Base-by-base conservation (phyloP, 305 asterid genomes). In the Fraxinus velutina region DNA sequence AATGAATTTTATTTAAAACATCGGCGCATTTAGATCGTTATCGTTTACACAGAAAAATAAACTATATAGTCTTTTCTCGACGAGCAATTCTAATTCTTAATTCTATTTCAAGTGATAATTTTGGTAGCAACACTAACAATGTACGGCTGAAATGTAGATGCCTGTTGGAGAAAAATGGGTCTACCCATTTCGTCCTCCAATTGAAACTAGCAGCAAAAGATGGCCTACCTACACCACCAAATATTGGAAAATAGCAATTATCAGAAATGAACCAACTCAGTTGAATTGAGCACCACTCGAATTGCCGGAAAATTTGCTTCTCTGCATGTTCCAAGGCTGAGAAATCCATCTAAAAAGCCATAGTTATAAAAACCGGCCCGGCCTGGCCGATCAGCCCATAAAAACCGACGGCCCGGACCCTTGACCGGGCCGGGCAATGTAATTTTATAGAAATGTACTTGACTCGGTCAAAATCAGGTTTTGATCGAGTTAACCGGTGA, bases 271-370 rank as follows among this genome's bases (percentile, higher is more conserved):
- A 52, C 73, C 73, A 27, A 66, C 42, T 29, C 84, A 74, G 0
- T 47, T 80, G 27, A 55, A 86, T 84, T 78, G 44, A 81, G 84
- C 82, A 64, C 85, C 91, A 86, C 87, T 73, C 81, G 79, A 71
- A 74, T 29, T 42, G 72, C 50, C 75, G 66, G 75, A 74, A 80
- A 81, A 47, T 22, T 73, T 73, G 32, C 60, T 34, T 29, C 57
- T 36, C 79, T 81, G 90, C 92, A 90, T 88, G 92, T 90, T 90
- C 93, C 82, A 81, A 82, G 92, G 92, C 91, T 87, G 73, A 85
- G 66, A 87, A 80, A 76, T 6, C 6, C 27, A 82, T 62, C 64
- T 30, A 15, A 27, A 27, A 27, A 27, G 29, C 29, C 29, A 27
- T 27, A 27, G 29, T 27, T 27, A 27, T 27, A 27, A 27, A 27